Evolutionary conservation across 129 eudicot species (phyloP), one percentile per base, ranked within the genome.

Genomic region (Flaveria brownii): DNA sequence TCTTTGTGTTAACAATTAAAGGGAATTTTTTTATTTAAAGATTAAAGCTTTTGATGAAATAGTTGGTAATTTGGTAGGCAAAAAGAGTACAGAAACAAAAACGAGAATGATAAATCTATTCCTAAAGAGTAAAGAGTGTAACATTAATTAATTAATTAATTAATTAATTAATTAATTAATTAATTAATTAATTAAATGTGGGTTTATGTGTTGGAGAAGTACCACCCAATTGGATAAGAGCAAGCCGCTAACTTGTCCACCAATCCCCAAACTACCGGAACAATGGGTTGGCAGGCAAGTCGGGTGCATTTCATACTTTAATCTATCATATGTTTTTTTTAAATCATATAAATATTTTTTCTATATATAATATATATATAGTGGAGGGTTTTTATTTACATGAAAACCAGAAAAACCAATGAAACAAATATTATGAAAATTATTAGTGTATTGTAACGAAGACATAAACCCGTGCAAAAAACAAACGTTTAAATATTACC

Each of bases 71-170:
- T 74, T 4, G 71, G 54, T 78, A 72, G 73, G 82, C 57, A 71
- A 78, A 71, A 79, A 79, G 72, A 36, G 73, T 70, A 59, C 73
- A 49, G 63, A 79, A 79, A n/a, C 78, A 71, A 79, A 60, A 79
- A 14, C 33, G 43, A 49, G 57, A 62, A 79, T 33, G 47, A 36
- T 74, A n/a, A 2, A 41, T 15, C 15, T 43, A 59, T 57, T 74
- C 1, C 17, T 4, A 12, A 41, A 69, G 43, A 68, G 74, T 4
- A 12, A 41, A 69, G 43, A 68, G 74, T 16, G 56, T 42, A 23
- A 12, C 43, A 36, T 13, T 5, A 61, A 26, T 25, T 25, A 74
- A 7, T 66, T 50, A 76, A 54, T 52, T 30, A 28, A 15, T 36
- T 14, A 5, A 28, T 66, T 50, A 76, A 54, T 52, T 30, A 28